Percentiles rank a stretch among this genome's conserved stretches.
Conservation (phyloP, 192 early-diverging fungal species). For the Coemansia umbellata region DNA sequence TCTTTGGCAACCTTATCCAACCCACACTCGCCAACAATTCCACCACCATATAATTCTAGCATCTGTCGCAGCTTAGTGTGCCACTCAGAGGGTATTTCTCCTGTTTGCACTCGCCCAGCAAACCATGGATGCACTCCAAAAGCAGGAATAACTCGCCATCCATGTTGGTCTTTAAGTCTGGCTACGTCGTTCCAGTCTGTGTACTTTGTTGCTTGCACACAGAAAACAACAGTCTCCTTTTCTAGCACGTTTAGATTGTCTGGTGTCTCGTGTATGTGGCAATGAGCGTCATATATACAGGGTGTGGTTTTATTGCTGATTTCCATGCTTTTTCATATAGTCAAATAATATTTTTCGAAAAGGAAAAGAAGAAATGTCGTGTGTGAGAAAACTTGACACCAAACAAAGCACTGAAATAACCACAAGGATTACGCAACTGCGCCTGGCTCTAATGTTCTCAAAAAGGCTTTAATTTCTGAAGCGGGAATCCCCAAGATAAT, state of each 20-base stretch:
- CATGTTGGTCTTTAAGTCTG: constrained; percentile 11
- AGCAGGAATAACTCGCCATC: constrained; percentile 22
- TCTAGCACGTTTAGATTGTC: background rate
- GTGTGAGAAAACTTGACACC: constrained; percentile 35
- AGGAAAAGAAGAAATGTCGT: background rate
- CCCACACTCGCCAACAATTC: constrained; percentile 47
- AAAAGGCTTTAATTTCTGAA: constrained; percentile 22
- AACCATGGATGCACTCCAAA: constrained; percentile 53
- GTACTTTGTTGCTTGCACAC: constrained; percentile 40
- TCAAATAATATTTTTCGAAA: background rate
- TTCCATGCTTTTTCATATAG: background rate
- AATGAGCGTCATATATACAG: constrained; percentile 36
- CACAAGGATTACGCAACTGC: background rate
- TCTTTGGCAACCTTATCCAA: constrained; percentile 45
- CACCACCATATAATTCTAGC: constrained; percentile 17
- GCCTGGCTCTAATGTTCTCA: constrained; percentile 25
- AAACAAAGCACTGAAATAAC: constrained; percentile 15
- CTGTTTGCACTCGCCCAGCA: constrained; percentile 21
- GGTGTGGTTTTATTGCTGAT: background rate
- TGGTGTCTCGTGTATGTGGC: constrained; percentile 49
- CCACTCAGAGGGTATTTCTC: constrained; percentile 33
- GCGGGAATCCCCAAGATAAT: constrained; percentile 35
- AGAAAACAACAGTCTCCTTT: constrained; percentile 8
- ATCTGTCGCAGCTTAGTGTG: constrained; percentile 15
- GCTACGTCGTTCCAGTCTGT: constrained; percentile 34